Evolutionary conservation across 495 filamentous ascomycete genomes (phyloP).

Genomic region (Xylaria grammica): DNA sequence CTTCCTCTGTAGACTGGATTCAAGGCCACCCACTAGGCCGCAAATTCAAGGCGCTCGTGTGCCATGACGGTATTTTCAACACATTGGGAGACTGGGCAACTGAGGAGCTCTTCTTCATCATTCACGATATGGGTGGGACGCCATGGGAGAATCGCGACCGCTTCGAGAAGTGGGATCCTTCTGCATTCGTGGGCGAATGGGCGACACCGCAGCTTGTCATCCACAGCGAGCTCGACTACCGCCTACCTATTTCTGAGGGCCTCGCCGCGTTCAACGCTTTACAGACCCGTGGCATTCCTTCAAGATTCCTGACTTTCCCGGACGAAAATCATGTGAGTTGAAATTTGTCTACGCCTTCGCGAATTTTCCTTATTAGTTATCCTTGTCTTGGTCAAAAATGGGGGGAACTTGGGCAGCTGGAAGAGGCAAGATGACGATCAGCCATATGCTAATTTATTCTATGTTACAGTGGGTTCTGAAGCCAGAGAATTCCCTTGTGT

Average conservation of each 20-base stretch:
- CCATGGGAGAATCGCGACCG: slow-evolving; percentile 74
- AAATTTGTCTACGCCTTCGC: not conserved
- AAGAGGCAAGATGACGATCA: not conserved
- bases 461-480: slow-evolving; percentile 82
- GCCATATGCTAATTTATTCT: slow-evolving; percentile 22
- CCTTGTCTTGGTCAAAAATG: not conserved
- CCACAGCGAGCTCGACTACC: slow-evolving; percentile 91
- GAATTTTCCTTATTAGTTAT: not conserved
- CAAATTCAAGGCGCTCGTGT: slow-evolving; percentile 88
- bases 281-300: slow-evolving; percentile 73
- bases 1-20: slow-evolving; percentile 62
- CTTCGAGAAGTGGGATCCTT: slow-evolving; percentile 86
- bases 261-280: slow-evolving; percentile 88
- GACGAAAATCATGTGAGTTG: slow-evolving; percentile 70
- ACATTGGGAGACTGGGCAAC: slow-evolving; percentile 74
- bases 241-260: slow-evolving; percentile 82
- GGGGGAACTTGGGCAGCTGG: not conserved
- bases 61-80: slow-evolving; percentile 89
- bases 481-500: slow-evolving; percentile 86
- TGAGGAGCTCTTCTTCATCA: slow-evolving; percentile 89
- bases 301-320: slow-evolving; percentile 79
- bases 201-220: slow-evolving; percentile 86
- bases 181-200: slow-evolving; percentile 69
- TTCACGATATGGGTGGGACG: slow-evolving; percentile 80
- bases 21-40: slow-evolving; percentile 71